Base-by-base conservation (phyloP, 1,139 yeast species). In the Candida pseudoviswanathii region DNA sequence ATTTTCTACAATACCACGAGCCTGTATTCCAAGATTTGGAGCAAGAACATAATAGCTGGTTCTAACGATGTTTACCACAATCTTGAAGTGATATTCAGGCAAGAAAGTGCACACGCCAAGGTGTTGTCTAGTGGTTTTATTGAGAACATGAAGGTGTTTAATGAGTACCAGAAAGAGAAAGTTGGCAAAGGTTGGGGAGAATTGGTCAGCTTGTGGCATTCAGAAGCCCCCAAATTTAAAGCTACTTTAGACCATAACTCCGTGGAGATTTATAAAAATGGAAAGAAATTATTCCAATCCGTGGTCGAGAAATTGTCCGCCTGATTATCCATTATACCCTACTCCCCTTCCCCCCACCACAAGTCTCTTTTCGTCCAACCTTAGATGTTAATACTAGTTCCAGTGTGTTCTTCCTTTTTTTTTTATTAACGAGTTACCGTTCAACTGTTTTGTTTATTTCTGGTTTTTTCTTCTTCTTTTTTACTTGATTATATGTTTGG, bases 161-260 rank as follows among this genome's bases (percentile, higher is more conserved):
- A 37, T 37, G 41, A 37, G 9, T 37, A 37, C 24, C 41, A 37
- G 26, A 37, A 25, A 9, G 43, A 40, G 7, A 11, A 25, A 33
- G 37, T 16, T 44, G 16, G 16, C 5, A 26, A 42, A 32, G 29
- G 42, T 6, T 43, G 45, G 45, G 29, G 27, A 10, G 27, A 34
- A 22, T 34, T 43, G 33, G 10, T 26, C 4, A 33, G 9, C 11
- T 34, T 27, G 7, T 40, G 32, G 38, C 37, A 29, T 3, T 16
- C 29, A 10, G 37, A 40, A 27, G 48, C 39, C 21, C 31, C 46
- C 3, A 33, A 33, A 39, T 47, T 47, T 27, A 47, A 38, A 24
- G 8, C 43, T 24, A 47, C 36, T 38, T 43, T 47, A 27, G 43
- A 47, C 31, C 32, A 29, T 7, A 40, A 38, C 26, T 25, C 49